Percentiles rank a stretch among this genome's conserved stretches.
Evolutionary conservation across 2,329 filamentous ascomycete species (phyloP).

Genomic region (Aspergillus ruber): DNA sequence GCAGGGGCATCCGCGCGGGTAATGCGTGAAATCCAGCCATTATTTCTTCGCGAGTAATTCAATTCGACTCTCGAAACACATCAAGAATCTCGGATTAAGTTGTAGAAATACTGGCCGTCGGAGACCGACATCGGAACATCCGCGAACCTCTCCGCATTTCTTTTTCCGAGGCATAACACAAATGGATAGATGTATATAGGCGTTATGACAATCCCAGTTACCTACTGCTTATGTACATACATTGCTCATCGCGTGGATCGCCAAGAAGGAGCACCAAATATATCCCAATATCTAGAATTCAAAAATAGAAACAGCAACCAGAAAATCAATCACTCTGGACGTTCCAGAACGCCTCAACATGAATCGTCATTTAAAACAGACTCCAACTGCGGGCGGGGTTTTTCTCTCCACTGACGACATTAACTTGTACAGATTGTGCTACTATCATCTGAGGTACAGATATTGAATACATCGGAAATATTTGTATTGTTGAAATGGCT

Average conservation of each 20-base stretch:
- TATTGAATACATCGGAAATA: not conserved
- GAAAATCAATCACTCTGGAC: not conserved
- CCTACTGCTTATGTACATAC: too few species aligned
- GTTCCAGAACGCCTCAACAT: too few species aligned
- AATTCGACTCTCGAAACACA: too few species aligned
- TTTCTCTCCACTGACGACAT: not conserved
- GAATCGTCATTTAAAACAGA: not conserved
- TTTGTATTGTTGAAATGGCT: not conserved
- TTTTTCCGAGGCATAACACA: too few species aligned
- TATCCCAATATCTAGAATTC: too few species aligned
- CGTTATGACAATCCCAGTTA: too few species aligned
- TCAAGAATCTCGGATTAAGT: not conserved
- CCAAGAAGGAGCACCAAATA: too few species aligned
- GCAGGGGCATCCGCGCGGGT: conserved; percentile 14
- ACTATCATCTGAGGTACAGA: not conserved
- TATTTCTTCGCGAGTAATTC: too few species aligned
- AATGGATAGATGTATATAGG: too few species aligned
- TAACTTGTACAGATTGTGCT: not conserved
- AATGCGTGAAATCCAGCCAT: conserved; percentile 16
- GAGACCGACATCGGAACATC: not conserved
- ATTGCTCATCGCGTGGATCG: too few species aligned
- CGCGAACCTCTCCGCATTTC: too few species aligned
- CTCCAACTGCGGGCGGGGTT: not conserved
- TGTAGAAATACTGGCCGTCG: not conserved
- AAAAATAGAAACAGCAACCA: not conserved